A percentile compares a stretch with the other conserved stretches of the same genome.
phyloP scores from a whole-genome alignment of 345 rosid species.

The Arabis alpina region DNA sequence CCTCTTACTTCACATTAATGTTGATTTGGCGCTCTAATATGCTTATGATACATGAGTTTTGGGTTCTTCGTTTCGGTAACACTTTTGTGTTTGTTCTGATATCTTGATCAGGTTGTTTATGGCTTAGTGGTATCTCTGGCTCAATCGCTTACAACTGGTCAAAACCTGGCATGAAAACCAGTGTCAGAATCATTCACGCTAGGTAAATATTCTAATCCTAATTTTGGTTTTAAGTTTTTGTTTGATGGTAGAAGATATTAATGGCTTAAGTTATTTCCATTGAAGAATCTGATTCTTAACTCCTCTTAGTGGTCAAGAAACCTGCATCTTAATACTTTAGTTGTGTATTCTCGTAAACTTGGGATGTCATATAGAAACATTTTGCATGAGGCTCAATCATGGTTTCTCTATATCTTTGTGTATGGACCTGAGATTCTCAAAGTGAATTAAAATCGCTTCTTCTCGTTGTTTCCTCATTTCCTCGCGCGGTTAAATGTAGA shows the following conservation, averaged over 20 bases:
- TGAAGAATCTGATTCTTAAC: slow-evolving; percentile 5
- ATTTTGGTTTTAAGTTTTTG: neutral
- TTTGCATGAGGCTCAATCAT: neutral
- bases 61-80: neutral
- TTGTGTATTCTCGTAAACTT: neutral
- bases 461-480: neutral
- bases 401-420: neutral
- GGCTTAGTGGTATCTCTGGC: slow-evolving; percentile 90
- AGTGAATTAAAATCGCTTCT: neutral
- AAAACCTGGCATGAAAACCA: slow-evolving; percentile 90
- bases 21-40: neutral
- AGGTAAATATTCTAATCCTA: slow-evolving; percentile 48
- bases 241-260: neutral
- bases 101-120: slow-evolving; percentile 60
- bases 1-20: neutral
- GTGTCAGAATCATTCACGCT: slow-evolving; percentile 95
- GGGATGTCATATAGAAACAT: neutral
- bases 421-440: neutral
- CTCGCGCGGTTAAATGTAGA: neutral
- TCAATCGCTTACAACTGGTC: slow-evolving; percentile 97
- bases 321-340: neutral
- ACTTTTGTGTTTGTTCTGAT: slow-evolving; percentile 2
- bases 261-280: neutral
- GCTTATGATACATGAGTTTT: neutral
- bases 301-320: neutral